Evolutionary conservation across 805 yeast species (phyloP).

Genomic region (Barnettozyma sucrosica): DNA sequence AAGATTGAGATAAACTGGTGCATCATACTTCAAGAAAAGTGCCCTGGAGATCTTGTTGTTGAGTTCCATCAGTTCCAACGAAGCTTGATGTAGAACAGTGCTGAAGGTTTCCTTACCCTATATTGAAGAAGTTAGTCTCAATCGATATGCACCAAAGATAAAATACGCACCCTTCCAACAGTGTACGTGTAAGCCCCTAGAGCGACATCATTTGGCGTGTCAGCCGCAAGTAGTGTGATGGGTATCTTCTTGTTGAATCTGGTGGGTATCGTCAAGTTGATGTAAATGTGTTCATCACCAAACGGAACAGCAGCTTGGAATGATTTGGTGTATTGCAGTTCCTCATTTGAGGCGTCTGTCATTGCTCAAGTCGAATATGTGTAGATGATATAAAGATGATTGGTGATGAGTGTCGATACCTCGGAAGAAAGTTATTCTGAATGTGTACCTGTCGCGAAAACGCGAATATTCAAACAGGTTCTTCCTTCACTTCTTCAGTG

Average conservation of each 20-base stretch:
- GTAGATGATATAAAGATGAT: too few species aligned
- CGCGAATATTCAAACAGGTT: background rate
- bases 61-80: conserved; percentile 36
- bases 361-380: background rate
- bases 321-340: conserved; percentile 3
- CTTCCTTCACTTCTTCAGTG: background rate
- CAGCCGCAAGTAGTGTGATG: conserved; percentile 32
- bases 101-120: conserved; percentile 30
- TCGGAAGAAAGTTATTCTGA: too few species aligned
- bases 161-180: conserved; percentile 30
- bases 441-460: background rate
- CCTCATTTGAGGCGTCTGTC: background rate
- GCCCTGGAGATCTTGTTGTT: conserved; percentile 37
- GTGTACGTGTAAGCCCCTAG: conserved; percentile 43
- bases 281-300: conserved; percentile 12
- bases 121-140: background rate
- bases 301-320: conserved; percentile 10
- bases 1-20: conserved; percentile 41
- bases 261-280: conserved; percentile 14
- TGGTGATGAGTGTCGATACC: background rate
- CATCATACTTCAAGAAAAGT: conserved; percentile 33
- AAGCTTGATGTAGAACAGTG: conserved; percentile 36
- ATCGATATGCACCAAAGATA: background rate
- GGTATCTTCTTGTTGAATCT: conserved; percentile 24
- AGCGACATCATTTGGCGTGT: conserved; percentile 25